Base-by-base conservation (phyloP, 768 basidiomycete genomes). In the Thelephora ganbajun region DNA sequence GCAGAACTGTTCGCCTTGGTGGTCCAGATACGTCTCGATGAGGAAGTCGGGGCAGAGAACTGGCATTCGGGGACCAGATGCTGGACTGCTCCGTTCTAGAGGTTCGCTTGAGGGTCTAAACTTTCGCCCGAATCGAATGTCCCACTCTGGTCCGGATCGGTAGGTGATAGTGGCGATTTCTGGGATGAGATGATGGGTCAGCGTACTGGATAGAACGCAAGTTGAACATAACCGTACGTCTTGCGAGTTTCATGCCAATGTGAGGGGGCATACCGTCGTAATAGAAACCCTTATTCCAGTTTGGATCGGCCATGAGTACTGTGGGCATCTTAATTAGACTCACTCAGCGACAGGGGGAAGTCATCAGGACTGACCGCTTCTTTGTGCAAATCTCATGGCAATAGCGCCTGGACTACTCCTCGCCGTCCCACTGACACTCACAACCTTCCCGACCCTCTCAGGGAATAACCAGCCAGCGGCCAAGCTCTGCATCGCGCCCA, bases 151-250 rank as follows among this genome's bases (percentile, higher is more conserved):
- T 1, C 96, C 96, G 11, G 96, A 98, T 34, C 96, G 83, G 63
- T 99, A 99, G 0, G 96, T 98, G 59, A 99, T 96, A 2, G 96
- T 99, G 11, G 96, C 96, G 54, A 99, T 98, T 68, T 99, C 93
- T 97, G 60, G 11, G 47, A 26, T 16, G 1, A 42, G 2, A 43
- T 11, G 47, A 23, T 43, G 45, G 47, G 42, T 16, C 41, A 49
- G 20, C 11, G 37, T 12, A 26, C 5, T 47, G 43, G 26, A 13
- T 22, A 42, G 42, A 56, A 35, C 20, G 43, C 12, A 18, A 44
- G 65, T 45, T 57, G 7, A 6, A 6, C 33, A 22, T 16, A 16
- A 44, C 67, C 81, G 57, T 58, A 96, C 93, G 96, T 54, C 96
- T 77, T 22, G 96, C 96, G 16, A 99, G 76, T 62, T 99, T 99